phyloP scores from a whole-genome alignment of 108 stramenopile species.

The Parietichytrium sp. region DNA sequence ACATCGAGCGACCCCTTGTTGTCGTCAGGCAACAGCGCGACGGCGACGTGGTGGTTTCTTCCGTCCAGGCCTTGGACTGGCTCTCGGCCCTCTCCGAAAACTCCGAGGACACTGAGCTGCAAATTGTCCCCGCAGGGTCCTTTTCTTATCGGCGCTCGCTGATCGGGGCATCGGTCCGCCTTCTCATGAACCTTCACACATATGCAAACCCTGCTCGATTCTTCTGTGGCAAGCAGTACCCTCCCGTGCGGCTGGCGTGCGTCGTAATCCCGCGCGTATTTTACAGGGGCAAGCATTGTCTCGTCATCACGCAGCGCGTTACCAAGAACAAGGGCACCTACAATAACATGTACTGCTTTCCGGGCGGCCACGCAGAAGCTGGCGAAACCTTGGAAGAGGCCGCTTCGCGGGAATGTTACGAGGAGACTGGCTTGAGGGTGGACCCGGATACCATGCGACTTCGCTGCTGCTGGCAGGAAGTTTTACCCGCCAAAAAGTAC shows the following conservation, averaged over 20 bases:
- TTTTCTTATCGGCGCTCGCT: neutral
- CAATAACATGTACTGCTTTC: neutral
- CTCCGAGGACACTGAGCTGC: neutral
- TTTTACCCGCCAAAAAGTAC: neutral
- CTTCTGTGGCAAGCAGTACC: neutral
- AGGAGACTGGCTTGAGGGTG: neutral
- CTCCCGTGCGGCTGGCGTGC: neutral
- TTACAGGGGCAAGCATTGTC: neutral
- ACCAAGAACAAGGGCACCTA: conserved; percentile 7
- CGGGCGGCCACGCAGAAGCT: conserved; percentile 11
- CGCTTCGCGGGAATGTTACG: neutral
- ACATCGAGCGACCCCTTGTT: neutral
- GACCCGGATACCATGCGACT: neutral
- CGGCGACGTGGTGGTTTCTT: neutral
- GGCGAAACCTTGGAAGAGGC: neutral
- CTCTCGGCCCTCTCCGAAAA: neutral
- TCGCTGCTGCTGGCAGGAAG: conserved; percentile 10
- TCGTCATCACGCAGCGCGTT: conserved; percentile 31
- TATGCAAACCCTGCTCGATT: too few relatives aligned
- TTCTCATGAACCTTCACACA: conserved; percentile 1
- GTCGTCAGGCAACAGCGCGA: neutral
- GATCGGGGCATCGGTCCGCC: neutral
- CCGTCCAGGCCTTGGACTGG: conserved; percentile 23
- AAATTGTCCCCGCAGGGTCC: conserved; percentile 23
- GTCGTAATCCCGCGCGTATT: conserved; percentile 25